These are phyloP conservation scores for Omphalea diandra DNA, from an alignment of 441 rosid species.

Conservation along the genomic window DNA sequence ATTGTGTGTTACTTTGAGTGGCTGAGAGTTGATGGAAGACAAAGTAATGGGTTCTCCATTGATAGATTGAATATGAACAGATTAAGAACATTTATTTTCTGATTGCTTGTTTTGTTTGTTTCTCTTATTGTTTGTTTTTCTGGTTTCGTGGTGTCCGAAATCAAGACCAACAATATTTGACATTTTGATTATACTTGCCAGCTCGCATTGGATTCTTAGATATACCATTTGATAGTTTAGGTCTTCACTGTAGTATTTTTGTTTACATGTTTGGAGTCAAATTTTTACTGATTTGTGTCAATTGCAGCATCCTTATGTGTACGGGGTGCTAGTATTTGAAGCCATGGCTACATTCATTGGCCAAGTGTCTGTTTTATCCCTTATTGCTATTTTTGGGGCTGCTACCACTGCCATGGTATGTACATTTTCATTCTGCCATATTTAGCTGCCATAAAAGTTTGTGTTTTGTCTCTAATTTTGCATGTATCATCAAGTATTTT, in stretches of 20 bases:
- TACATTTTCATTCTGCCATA: neutral
- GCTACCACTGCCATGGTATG: slow-evolving; percentile 85
- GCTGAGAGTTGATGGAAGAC: neutral
- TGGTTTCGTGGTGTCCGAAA: neutral
- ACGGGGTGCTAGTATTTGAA: slow-evolving; percentile 78
- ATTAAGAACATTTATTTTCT: neutral
- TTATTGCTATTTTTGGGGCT: slow-evolving; percentile 82
- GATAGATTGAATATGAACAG: neutral
- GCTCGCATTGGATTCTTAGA: neutral
- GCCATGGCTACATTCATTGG: slow-evolving; percentile 85
- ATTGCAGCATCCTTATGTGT: slow-evolving; percentile 74
- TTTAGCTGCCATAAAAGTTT: neutral
- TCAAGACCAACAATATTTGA: neutral
- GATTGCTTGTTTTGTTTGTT: neutral
- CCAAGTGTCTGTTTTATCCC: slow-evolving; percentile 77
- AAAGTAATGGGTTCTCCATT: neutral
- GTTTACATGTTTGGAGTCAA: neutral
- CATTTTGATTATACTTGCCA: neutral
- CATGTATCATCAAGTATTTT: neutral
- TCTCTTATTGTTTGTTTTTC: neutral
- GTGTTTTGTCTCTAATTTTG: neutral
- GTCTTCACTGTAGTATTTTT: neutral
- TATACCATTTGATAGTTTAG: neutral
- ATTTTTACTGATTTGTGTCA: neutral
- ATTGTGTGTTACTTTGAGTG: neutral